These are phyloP conservation scores for Trichodelitschia bisporula DNA, from an alignment of 495 filamentous ascomycete genomes.

Conservation along the genomic window DNA sequence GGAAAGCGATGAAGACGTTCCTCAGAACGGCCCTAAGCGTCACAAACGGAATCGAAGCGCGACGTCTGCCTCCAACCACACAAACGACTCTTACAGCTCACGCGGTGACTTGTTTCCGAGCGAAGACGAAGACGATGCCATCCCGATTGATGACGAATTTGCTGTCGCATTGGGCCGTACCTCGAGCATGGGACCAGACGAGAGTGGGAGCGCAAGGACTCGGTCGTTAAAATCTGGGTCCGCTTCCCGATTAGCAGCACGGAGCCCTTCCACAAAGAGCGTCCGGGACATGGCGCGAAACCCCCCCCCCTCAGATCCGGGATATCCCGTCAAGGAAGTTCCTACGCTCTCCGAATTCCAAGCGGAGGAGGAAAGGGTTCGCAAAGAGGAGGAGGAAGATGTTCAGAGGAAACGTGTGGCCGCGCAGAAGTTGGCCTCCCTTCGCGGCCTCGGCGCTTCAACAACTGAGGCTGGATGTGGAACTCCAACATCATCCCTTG, in stretches of 20 bases:
- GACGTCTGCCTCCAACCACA: conserved; percentile 59
- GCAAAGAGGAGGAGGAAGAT: conserved; percentile 41
- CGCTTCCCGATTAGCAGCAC: conserved; percentile 13
- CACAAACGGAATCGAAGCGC: conserved; percentile 46
- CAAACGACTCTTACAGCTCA: conserved; percentile 76
- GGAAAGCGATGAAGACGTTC: conserved; percentile 26
- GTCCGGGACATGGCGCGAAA: not conserved
- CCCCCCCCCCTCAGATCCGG: conserved; percentile 4
- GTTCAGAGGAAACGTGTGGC: conserved; percentile 44
- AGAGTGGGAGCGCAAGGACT: conserved; percentile 45
- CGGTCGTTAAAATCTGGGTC: conserved; percentile 16
- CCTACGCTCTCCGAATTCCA: conserved; percentile 49
- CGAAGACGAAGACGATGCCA: conserved; percentile 73
- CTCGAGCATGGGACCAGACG: conserved; percentile 25
- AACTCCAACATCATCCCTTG: no score
- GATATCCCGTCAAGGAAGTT: conserved; percentile 12
- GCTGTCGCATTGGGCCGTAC: conserved; percentile 51
- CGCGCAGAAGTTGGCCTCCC: conserved; percentile 44
- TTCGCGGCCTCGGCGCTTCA: conserved; percentile 33
- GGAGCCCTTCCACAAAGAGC: conserved; percentile 6
- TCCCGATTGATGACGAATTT: conserved; percentile 86
- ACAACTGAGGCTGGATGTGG: no score
- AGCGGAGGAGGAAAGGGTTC: conserved; percentile 46
- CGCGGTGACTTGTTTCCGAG: conserved; percentile 84
- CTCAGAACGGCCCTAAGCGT: conserved; percentile 3